These are phyloP conservation scores for Anethum foeniculum DNA, from an alignment of 140 eudicot species.

Conservation along the genomic window DNA sequence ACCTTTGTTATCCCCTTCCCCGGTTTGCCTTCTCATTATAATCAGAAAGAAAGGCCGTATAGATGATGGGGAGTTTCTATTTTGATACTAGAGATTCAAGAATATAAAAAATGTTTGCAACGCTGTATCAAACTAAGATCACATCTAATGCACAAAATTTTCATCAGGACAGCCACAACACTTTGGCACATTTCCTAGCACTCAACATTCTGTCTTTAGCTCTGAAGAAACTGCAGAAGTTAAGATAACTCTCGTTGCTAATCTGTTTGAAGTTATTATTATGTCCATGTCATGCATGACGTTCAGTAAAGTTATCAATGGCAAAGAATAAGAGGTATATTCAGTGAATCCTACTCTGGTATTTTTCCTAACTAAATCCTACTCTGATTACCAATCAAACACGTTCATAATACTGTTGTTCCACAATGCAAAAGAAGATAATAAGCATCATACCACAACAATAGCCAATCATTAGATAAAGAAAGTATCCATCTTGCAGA, in stretches of 20 bases:
- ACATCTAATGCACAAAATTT: background rate
- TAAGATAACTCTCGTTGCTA: background rate
- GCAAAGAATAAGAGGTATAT: background rate
- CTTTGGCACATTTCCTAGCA: background rate
- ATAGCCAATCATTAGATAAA: background rate
- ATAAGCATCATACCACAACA: background rate
- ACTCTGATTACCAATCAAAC: background rate
- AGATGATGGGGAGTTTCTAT: background rate
- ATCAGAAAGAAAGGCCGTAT: background rate
- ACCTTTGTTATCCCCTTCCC: background rate
- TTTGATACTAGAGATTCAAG: background rate
- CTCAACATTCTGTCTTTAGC: background rate
- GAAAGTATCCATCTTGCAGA: conserved; percentile 2
- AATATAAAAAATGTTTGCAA: background rate
- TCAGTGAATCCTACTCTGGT: background rate
- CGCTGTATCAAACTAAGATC: background rate
- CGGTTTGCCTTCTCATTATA: background rate
- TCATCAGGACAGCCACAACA: background rate
- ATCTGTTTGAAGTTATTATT: background rate
- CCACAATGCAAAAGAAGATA: background rate
- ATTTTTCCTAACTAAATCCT: too few relatives aligned
- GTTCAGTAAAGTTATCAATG: background rate
- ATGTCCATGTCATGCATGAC: background rate
- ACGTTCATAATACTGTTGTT: background rate
- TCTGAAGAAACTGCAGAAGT: background rate